phyloP scores from a whole-genome alignment of 352 stramenopile species.

The Globisporangium camurandrum region DNA sequence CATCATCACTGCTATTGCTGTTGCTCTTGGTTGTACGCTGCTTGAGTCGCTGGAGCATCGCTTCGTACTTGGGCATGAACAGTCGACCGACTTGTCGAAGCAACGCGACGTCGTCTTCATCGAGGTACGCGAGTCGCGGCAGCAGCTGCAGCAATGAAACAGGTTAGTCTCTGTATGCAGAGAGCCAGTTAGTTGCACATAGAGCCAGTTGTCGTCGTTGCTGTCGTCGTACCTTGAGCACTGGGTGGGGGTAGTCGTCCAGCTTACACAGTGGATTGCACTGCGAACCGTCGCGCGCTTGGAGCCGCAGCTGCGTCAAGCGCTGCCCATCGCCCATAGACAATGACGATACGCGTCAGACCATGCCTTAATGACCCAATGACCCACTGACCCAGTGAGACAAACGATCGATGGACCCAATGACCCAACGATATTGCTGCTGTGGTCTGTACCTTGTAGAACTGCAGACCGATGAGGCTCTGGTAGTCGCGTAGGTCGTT shows the following conservation, averaged over 20 bases:
- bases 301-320: conserved; percentile 50
- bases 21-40: no score
- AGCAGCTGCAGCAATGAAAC: conserved; percentile 28
- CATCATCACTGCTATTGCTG: not conserved
- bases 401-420: not conserved
- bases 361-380: no score
- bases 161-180: not conserved
- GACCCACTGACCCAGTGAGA: not conserved
- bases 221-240: conserved; percentile 26
- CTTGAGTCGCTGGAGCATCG: conserved; percentile 31
- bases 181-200: not conserved
- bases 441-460: conserved; percentile 58
- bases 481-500: conserved; percentile 47
- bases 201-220: not conserved
- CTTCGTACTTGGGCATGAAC: conserved; percentile 64
- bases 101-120: conserved; percentile 63
- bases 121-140: conserved; percentile 36
- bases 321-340: conserved; percentile 16
- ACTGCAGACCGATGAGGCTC: conserved; percentile 32
- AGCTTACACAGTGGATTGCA: conserved; percentile 60
- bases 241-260: conserved; percentile 42
- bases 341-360: not conserved
- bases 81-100: conserved; percentile 48
- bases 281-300: conserved; percentile 40
- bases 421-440: not conserved